These are phyloP conservation scores for Blakeslea trispora DNA, from an alignment of 371 early-diverging fungal genomes.

Conservation along the genomic window DNA sequence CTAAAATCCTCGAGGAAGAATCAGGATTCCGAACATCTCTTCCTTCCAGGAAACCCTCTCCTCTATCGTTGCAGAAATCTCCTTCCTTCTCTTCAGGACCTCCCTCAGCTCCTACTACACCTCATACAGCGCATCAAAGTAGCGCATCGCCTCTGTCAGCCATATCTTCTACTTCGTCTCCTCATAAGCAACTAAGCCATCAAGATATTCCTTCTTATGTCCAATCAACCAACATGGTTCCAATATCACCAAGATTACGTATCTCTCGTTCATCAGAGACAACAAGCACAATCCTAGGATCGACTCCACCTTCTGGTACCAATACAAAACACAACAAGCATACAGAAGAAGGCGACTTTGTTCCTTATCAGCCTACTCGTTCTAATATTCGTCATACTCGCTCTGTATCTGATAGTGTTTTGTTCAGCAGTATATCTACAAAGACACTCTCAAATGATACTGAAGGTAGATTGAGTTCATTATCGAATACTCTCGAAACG, in stretches of 20 bases:
- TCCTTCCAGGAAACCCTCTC: slow-evolving; percentile 8
- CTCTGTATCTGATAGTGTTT: slow-evolving; percentile 26
- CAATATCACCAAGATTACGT: slow-evolving; percentile 2
- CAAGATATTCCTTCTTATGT: slow-evolving; percentile 34
- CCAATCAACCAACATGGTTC: background rate
- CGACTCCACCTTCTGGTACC: background rate
- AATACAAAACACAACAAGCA: slow-evolving; percentile 6
- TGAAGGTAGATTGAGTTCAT: background rate
- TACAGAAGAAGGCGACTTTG: slow-evolving; percentile 17
- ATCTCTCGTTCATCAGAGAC: slow-evolving; percentile 9
- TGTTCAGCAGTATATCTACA: slow-evolving; percentile 3
- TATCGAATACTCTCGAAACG: background rate
- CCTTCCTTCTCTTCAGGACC: background rate
- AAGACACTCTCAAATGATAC: background rate
- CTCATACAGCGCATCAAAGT: too few species aligned
- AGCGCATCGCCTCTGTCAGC: background rate
- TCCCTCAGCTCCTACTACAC: background rate
- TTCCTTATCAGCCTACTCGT: slow-evolving; percentile 13
- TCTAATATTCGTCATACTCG: slow-evolving; percentile 24
- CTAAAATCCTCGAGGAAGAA: background rate
- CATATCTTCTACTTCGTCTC: slow-evolving; percentile 5
- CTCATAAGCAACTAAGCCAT: slow-evolving; percentile 10
- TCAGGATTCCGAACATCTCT: background rate
- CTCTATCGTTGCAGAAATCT: background rate
- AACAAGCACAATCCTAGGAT: background rate